phyloP scores from a whole-genome alignment of 108 stramenopile genomes.

The Fragilariopsis cylindrus region DNA sequence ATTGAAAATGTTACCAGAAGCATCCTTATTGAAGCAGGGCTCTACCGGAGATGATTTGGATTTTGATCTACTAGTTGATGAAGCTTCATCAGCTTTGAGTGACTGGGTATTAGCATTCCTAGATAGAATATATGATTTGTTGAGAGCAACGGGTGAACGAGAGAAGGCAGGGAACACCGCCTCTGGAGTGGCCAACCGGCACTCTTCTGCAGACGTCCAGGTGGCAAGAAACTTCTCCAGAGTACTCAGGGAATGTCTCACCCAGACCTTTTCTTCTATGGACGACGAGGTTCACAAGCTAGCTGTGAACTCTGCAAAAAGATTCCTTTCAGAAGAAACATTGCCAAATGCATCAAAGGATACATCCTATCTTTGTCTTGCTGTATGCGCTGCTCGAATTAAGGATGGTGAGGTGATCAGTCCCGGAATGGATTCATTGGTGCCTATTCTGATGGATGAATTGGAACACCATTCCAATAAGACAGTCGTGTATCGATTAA shows the following conservation, averaged over 20 bases:
- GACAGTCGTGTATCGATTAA: conserved; percentile 73
- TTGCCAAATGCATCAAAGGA: conserved; percentile 81
- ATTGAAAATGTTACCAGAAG: conserved; percentile 53
- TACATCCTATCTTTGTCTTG: conserved; percentile 73
- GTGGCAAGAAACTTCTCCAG: conserved; percentile 77
- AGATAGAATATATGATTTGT: conserved; percentile 77
- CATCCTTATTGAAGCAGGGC: conserved; percentile 59
- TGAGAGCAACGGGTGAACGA: conserved; percentile 78
- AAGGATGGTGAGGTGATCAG: conserved; percentile 38
- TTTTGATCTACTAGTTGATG: conserved; percentile 50
- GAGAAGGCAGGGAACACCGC: conserved; percentile 78
- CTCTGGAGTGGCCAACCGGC: conserved; percentile 66
- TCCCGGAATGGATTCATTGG: conserved; percentile 75
- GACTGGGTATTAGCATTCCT: conserved; percentile 86
- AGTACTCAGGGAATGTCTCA: conserved; percentile 75
- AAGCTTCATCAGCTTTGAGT: conserved; percentile 66
- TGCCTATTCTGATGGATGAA: conserved; percentile 67
- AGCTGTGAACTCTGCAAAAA: conserved; percentile 61
- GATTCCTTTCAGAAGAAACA: conserved; percentile 77
- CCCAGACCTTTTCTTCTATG: conserved; percentile 81
- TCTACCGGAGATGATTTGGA: conserved; percentile 29
- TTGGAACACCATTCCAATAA: conserved; percentile 69
- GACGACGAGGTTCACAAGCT: conserved; percentile 57
- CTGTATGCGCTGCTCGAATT: conserved; percentile 60
- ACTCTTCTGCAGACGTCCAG: conserved; percentile 77